Base-by-base conservation (phyloP, 1,284 basidiomycete species). In the Bjerkandera adusta region DNA sequence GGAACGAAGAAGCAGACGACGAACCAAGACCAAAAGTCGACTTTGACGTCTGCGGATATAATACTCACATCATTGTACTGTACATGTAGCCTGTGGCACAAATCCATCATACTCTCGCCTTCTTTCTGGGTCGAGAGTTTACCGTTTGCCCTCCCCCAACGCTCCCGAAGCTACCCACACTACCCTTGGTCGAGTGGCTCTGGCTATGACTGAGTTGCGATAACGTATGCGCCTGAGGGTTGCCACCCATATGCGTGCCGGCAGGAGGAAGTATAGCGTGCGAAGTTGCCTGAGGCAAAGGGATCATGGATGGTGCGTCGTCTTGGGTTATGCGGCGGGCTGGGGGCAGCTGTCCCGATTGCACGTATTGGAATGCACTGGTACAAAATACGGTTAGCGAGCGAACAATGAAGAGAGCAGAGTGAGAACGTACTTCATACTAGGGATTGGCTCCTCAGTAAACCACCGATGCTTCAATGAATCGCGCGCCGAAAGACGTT, bases 381-480 rank as follows among this genome's bases (percentile, higher is more conserved):
- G 45, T n/a, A 4, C 32, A 37, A 36, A 22, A 37, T 33, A 21
- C 39, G 21, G 47, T 50, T 11, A 45, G 12, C 20, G 43, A 7
- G 35, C 40, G 22, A 16, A 22, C 11, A 25, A 39, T 29, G 42
- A 43, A 27, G 36, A 18, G 49, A n/a, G n/a, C n/a, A n/a, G n/a
- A 43, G 39, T 49, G 7, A 5, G 4, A n/a, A 70, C 80, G 45
- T 56, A 89, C 87, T 90, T 89, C 57, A 71, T 71, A 7, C 83
- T 89, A 1, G 88, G 89, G 25, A 71, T 70, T 6, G 87, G 87
- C 2, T 89, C 87, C 62, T 89, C 85, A 30, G 77, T 71, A 60
- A 91, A 91, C 88, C 88, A 91, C 57, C 74, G 75, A 64, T 98
- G 95, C 12, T 74, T 72, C 1, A 99, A 69, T 0, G 92, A 87